phyloP scores from a whole-genome alignment of 2,329 filamentous ascomycete genomes.

The Beauveria sp. region DNA sequence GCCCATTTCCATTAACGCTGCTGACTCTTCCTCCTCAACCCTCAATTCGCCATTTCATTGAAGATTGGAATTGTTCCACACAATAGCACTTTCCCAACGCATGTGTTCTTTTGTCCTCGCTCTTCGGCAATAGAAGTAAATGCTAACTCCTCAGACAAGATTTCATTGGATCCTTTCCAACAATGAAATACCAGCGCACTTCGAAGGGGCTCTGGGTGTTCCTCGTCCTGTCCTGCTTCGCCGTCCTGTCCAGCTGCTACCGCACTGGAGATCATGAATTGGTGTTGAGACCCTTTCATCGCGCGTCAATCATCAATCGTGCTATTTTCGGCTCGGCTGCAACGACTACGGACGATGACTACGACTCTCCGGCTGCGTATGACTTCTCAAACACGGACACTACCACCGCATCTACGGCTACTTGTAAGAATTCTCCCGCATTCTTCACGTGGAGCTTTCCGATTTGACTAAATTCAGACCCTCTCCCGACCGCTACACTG shows the following conservation, averaged over 20 bases:
- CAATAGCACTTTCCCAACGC: not conserved
- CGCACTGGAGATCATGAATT: not conserved
- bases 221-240: not conserved
- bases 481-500: not conserved
- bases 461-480: not conserved
- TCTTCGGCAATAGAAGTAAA: too few relatives aligned
- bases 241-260: not conserved
- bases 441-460: too few relatives aligned
- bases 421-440: not conserved
- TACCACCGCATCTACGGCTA: not conserved
- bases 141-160: not conserved
- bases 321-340: not conserved
- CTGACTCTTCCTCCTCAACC: not conserved
- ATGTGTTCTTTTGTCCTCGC: not conserved
- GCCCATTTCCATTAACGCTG: not conserved
- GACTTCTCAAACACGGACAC: not conserved
- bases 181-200: not conserved
- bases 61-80: not conserved
- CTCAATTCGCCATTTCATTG: not conserved
- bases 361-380: conserved; percentile 4
- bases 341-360: not conserved
- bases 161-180: too few relatives aligned
- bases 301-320: not conserved
- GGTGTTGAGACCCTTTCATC: not conserved
- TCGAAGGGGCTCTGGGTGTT: not conserved